These are phyloP conservation scores for Euphorbia tirucalli DNA, from an alignment of 345 rosid genomes.

Conservation along the genomic window DNA sequence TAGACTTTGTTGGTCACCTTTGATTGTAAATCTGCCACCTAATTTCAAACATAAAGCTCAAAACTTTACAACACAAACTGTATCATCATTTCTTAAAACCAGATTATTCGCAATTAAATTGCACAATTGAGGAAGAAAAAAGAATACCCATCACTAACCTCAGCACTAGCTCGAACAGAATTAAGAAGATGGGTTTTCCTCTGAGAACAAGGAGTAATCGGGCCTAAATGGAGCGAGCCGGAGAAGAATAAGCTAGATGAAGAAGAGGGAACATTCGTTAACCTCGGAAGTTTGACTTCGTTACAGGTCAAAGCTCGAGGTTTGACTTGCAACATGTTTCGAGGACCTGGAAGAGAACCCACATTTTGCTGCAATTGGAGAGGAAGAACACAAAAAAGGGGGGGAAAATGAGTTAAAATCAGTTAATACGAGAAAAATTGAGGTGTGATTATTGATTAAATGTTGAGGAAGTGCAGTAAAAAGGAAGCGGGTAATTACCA, in stretches of 20 bases:
- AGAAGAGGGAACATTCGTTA: constrained; percentile 29
- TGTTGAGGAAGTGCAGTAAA: not conserved
- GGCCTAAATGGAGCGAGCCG: constrained; percentile 36
- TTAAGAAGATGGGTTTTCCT: constrained; percentile 31
- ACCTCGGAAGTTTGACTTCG: constrained; percentile 27
- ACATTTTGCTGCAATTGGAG: constrained; percentile 48
- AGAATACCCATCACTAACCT: constrained; percentile 42
- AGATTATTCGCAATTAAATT: not conserved
- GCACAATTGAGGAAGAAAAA: not conserved
- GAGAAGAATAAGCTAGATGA: constrained; percentile 32
- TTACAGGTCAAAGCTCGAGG: constrained; percentile 25
- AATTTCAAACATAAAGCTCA: constrained; percentile 6
- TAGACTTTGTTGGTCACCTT: constrained; percentile 88
- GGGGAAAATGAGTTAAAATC: not conserved
- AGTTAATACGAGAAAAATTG: not conserved
- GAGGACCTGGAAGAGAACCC: constrained; percentile 42
- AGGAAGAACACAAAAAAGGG: not conserved
- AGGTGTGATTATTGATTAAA: not conserved
- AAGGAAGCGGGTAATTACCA: constrained; percentile 32
- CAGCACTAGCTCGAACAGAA: constrained; percentile 59
- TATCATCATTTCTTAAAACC: not conserved
- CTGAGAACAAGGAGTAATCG: constrained; percentile 29
- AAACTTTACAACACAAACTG: not conserved
- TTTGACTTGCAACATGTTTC: constrained; percentile 31
- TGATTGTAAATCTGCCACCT: constrained; percentile 60